phyloP scores from a whole-genome alignment of 768 basidiomycete species.

The Boletus edulis region DNA sequence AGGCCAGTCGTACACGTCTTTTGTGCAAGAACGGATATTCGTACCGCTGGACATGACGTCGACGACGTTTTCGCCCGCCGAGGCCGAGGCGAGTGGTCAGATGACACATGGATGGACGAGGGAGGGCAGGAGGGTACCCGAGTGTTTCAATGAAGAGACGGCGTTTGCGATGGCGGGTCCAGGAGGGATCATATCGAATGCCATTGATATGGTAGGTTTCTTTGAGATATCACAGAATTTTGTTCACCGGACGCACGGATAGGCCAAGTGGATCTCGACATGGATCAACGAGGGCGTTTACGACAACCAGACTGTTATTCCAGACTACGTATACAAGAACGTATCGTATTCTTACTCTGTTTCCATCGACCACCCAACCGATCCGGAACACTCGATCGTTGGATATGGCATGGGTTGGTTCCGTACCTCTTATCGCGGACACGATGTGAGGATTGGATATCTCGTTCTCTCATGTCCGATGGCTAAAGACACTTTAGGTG shows the following conservation, averaged over 20 bases:
- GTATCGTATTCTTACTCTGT: conserved; percentile 34
- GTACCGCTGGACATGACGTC: conserved; percentile 38
- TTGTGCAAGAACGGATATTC: conserved; percentile 42
- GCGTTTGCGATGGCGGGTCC: conserved; percentile 34
- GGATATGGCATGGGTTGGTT: conserved; percentile 46
- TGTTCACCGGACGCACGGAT: not conserved
- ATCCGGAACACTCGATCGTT: conserved; percentile 24
- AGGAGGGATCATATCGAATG: conserved; percentile 44
- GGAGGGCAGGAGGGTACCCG: not conserved
- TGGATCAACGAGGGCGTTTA: conserved; percentile 34
- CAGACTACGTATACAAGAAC: conserved; percentile 27
- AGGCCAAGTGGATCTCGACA: conserved; percentile 40
- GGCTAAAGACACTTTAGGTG: conserved; percentile 22
- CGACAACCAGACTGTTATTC: conserved; percentile 34
- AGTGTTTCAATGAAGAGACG: conserved; percentile 28
- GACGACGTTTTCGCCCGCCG: too few relatives aligned
- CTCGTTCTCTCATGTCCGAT: not conserved
- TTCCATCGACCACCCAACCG: not conserved
- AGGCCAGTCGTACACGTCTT: conserved; percentile 34
- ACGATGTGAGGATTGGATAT: conserved; percentile 32
- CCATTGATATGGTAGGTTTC: conserved; percentile 40
- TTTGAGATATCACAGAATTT: too few relatives aligned
- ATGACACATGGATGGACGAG: too few relatives aligned
- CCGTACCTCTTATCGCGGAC: conserved; percentile 37
- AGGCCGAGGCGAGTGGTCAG: too few relatives aligned